A percentile compares a stretch with the other conserved stretches of the same genome.
Evolutionary conservation across 176 grass and related monocot species (phyloP).

Genomic region (Rhynchospora breviuscula): DNA sequence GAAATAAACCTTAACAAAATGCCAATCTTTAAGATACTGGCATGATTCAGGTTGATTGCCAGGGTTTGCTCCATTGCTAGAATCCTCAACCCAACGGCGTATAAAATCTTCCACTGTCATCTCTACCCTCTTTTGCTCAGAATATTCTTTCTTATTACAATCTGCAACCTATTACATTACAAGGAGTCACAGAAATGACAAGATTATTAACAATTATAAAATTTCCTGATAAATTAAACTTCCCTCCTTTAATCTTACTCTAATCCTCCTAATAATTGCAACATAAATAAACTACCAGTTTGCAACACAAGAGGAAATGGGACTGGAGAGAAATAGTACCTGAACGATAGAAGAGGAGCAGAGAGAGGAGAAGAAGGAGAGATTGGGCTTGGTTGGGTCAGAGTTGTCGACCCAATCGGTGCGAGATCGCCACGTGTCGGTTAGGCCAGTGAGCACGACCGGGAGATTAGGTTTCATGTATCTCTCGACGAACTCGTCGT

Average conservation of each 20-base stretch:
- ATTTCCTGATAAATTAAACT: neutral
- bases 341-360: neutral
- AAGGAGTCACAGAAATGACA: neutral
- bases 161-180: constrained; percentile 54
- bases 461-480: constrained; percentile 65
- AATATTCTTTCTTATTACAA: constrained; percentile 58
- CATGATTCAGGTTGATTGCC: constrained; percentile 24
- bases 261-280: neutral
- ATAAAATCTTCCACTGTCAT: constrained; percentile 73
- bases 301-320: neutral
- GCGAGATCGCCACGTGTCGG: constrained; percentile 46
- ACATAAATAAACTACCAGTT: neutral
- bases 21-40: constrained; percentile 91
- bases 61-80: constrained; percentile 5
- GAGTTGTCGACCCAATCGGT: constrained; percentile 45
- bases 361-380: constrained; percentile 34
- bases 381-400: constrained; percentile 33
- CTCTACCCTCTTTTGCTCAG: constrained; percentile 73
- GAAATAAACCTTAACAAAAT: constrained; percentile 69
- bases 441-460: constrained; percentile 81
- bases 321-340: neutral
- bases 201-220: neutral
- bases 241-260: neutral
- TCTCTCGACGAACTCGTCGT: constrained; percentile 58
- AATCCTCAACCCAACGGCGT: constrained; percentile 38